Percentiles rank a stretch among this genome's conserved stretches.
Conservation (phyloP, 805 yeast genomes). For the Ogataea trehalophila region DNA sequence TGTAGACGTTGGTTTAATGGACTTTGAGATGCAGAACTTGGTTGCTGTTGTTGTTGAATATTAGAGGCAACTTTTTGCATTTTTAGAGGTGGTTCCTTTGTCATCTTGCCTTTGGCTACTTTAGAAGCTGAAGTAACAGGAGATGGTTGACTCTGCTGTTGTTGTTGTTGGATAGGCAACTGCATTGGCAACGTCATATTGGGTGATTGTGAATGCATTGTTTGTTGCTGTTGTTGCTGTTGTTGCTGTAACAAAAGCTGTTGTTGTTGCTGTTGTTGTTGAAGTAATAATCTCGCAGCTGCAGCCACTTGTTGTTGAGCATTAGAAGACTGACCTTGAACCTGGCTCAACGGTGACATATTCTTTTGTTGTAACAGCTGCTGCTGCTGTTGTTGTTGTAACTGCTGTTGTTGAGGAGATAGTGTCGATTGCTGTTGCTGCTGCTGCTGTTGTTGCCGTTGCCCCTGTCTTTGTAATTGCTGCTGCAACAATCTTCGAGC, state of each 20-base stretch:
- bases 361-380: conserved; percentile 4
- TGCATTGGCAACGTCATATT: conserved; percentile 8
- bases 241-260: conserved; percentile 7
- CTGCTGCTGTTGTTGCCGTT: conserved; percentile 12
- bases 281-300: conserved; percentile 4
- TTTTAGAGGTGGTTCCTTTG: conserved; percentile 8
- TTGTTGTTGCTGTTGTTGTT: conserved; percentile 5
- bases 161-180: conserved; percentile 7
- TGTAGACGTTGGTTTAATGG: conserved; percentile 2
- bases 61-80: conserved; percentile 14
- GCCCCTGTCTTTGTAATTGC: conserved; percentile 4
- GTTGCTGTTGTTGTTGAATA: background rate
- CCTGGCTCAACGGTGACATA: conserved; percentile 5
- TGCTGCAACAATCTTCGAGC: conserved; percentile 24
- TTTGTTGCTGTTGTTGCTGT: conserved; percentile 12
- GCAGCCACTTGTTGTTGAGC: conserved; percentile 6
- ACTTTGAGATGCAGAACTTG: background rate
- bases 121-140: conserved; percentile 2
- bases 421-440: conserved; percentile 6
- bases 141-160: conserved; percentile 1
- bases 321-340: conserved; percentile 2
- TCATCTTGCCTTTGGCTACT: conserved; percentile 5
- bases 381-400: conserved; percentile 1
- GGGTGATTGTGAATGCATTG: conserved; percentile 11
- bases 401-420: conserved; percentile 3